These are phyloP conservation scores for Chalciporus piperatoides DNA, from an alignment of 1,284 basidiomycete genomes.

Conservation along the genomic window DNA sequence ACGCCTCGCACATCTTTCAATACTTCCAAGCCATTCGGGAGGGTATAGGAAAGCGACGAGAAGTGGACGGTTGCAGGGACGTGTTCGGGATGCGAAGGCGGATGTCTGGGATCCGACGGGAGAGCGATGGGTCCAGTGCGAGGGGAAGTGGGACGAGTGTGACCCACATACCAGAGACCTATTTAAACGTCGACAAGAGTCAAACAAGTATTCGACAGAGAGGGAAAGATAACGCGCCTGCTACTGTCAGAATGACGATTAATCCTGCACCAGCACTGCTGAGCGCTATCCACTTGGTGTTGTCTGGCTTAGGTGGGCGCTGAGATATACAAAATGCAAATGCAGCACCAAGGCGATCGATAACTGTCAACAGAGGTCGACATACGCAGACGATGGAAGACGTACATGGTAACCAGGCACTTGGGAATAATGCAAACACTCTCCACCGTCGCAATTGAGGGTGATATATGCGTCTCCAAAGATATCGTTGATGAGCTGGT, in stretches of 20 bases:
- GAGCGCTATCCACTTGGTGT: slow-evolving; percentile 77
- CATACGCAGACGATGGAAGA: slow-evolving; percentile 5
- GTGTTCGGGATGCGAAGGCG: slow-evolving; percentile 60
- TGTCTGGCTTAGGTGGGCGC: slow-evolving; percentile 77
- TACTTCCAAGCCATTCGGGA: slow-evolving; percentile 62
- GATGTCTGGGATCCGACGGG: slow-evolving; percentile 28
- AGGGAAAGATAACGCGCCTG: slow-evolving; percentile 35
- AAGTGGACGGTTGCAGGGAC: slow-evolving; percentile 92
- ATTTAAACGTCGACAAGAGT: not conserved
- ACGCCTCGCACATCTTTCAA: slow-evolving; percentile 79
- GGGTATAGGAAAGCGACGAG: slow-evolving; percentile 76
- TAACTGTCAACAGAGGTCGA: not conserved
- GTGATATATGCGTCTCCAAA: slow-evolving; percentile 93
- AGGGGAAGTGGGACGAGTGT: slow-evolving; percentile 51
- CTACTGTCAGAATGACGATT: slow-evolving; percentile 56
- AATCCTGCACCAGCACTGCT: slow-evolving; percentile 79
- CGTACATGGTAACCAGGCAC: slow-evolving; percentile 87
- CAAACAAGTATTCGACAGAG: not conserved
- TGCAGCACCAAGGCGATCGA: not conserved
- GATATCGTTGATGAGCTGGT: slow-evolving; percentile 87
- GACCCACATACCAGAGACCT: slow-evolving; percentile 90
- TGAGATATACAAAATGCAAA: slow-evolving; percentile 28
- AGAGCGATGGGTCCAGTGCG: slow-evolving; percentile 67
- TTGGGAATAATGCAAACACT: slow-evolving; percentile 91
- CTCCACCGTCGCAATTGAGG: slow-evolving; percentile 83